phyloP scores from a whole-genome alignment of 352 stramenopile genomes.

The Stramenopiles sp. region DNA sequence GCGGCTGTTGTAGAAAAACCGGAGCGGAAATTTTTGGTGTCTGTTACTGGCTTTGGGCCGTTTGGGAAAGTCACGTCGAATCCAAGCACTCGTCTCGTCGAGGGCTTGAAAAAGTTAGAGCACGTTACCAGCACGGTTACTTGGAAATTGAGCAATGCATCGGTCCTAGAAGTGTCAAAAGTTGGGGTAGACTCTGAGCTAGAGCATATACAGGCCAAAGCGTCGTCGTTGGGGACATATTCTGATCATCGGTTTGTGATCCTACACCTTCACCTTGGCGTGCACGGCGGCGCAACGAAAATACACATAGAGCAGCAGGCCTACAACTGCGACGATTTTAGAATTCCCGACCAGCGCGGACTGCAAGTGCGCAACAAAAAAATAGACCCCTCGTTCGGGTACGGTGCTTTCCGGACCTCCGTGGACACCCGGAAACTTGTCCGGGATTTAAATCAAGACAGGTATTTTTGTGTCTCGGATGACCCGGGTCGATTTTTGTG shows the following conservation, averaged over 20 bases:
- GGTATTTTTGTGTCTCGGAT: no score
- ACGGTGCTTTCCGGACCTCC: constrained; percentile 29
- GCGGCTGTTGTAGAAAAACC: no score
- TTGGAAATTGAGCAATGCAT: no score
- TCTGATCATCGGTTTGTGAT: neutral
- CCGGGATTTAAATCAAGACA: constrained; percentile 22
- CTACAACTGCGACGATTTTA: constrained; percentile 53
- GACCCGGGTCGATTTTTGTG: constrained; percentile 56
- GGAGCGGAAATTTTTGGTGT: constrained; percentile 24
- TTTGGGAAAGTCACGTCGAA: constrained; percentile 55
- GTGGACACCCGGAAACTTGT: constrained; percentile 27
- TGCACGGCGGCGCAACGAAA: constrained; percentile 30
- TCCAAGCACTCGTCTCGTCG: constrained; percentile 39
- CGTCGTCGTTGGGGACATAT: constrained; percentile 27
- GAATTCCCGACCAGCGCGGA: constrained; percentile 48
- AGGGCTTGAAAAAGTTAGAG: constrained; percentile 34
- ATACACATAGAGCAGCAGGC: constrained; percentile 41
- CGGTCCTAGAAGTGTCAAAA: constrained; percentile 45
- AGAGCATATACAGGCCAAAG: neutral
- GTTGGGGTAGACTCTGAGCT: constrained; percentile 24
- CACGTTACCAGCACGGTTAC: no score
- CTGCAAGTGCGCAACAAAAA: constrained; percentile 37
- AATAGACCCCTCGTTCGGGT: constrained; percentile 33
- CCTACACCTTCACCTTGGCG: constrained; percentile 39
- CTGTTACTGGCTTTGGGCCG: constrained; percentile 54